Percentiles rank a stretch among this genome's conserved stretches.
Conservation (phyloP, 1,284 basidiomycete species). For the Microbotryum lychnidis-dioicae region DNA sequence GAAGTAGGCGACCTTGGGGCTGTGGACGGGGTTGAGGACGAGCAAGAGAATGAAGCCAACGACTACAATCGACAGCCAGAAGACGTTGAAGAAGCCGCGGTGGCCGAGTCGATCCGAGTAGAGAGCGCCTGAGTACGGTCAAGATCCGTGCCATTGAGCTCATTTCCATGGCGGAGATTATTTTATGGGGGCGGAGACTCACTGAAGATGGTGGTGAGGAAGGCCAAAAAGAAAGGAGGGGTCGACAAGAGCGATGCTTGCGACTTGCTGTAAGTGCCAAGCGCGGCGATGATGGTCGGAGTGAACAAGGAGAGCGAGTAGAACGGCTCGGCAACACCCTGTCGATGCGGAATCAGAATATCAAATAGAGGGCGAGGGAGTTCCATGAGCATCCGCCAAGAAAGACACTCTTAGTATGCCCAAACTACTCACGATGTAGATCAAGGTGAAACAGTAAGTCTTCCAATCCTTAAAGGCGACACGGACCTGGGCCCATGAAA, state of each 20-base stretch:
- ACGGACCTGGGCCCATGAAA: slow-evolving; percentile 36
- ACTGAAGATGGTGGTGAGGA: slow-evolving; percentile 6
- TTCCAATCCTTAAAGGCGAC: slow-evolving; percentile 41
- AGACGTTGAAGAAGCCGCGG: slow-evolving; percentile 22
- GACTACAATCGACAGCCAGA: slow-evolving; percentile 21
- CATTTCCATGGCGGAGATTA: no score
- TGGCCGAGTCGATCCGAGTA: slow-evolving; percentile 13
- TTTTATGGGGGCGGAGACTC: background rate
- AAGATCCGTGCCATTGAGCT: background rate
- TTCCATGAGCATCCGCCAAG: no score
- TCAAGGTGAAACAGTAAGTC: background rate
- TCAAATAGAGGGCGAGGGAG: no score
- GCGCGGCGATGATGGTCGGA: slow-evolving; percentile 42
- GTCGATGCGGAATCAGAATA: background rate
- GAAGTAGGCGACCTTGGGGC: slow-evolving; percentile 24
- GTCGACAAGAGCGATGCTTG: slow-evolving; percentile 43
- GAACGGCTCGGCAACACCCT: slow-evolving; percentile 9
- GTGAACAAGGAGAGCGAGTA: slow-evolving; percentile 36
- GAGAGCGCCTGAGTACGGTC: slow-evolving; percentile 2
- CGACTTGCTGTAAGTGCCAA: slow-evolving; percentile 41
- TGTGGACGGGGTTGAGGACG: slow-evolving; percentile 2
- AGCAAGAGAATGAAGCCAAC: slow-evolving; percentile 22
- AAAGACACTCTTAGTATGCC: no score
- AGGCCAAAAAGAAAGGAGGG: slow-evolving; percentile 35
- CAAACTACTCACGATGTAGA: background rate